These are phyloP conservation scores for Blastomyces gilchristii DNA, from an alignment of 2,329 filamentous ascomycete genomes.

Conservation along the genomic window DNA sequence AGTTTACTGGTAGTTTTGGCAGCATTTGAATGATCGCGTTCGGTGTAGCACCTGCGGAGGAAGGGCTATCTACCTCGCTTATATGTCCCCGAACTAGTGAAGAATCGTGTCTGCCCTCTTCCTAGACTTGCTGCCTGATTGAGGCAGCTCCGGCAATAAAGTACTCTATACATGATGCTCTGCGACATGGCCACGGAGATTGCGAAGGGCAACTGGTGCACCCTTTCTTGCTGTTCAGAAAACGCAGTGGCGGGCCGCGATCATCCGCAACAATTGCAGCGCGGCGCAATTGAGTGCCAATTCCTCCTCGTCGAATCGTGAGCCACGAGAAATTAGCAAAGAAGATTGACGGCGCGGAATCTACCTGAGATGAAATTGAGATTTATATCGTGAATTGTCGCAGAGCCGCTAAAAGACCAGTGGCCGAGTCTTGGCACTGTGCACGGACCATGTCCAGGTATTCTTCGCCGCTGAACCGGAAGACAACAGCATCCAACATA, in stretches of 20 bases:
- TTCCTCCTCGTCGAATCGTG: not conserved
- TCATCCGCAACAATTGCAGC: not conserved
- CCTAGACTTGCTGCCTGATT: slow-evolving; percentile 22
- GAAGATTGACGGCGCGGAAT: not conserved
- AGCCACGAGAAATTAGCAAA: not conserved
- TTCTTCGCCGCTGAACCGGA: not conserved
- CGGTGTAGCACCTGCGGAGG: slow-evolving; percentile 2
- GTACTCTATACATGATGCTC: slow-evolving; percentile 28
- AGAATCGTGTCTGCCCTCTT: slow-evolving; percentile 13
- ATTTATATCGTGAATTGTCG: not conserved
- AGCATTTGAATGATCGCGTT: not conserved
- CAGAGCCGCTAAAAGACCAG: not conserved
- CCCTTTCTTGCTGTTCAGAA: not conserved
- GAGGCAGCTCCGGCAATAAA: slow-evolving; percentile 28
- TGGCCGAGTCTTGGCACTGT: slow-evolving; percentile 10
- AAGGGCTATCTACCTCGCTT: slow-evolving; percentile 23
- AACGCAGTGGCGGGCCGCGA: not conserved
- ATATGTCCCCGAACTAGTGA: slow-evolving; percentile 25
- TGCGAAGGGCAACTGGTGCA: not conserved
- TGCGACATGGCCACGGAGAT: slow-evolving; percentile 29
- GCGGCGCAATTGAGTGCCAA: not conserved
- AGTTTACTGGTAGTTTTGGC: not conserved
- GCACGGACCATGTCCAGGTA: slow-evolving; percentile 13
- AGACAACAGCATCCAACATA: not conserved
- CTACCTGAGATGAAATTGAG: not conserved